Percentiles rank a stretch among this genome's conserved stretches.
These are phyloP conservation scores for Saussurea involucrata DNA, from an alignment of 129 eudicot genomes.

Conservation along the genomic window DNA sequence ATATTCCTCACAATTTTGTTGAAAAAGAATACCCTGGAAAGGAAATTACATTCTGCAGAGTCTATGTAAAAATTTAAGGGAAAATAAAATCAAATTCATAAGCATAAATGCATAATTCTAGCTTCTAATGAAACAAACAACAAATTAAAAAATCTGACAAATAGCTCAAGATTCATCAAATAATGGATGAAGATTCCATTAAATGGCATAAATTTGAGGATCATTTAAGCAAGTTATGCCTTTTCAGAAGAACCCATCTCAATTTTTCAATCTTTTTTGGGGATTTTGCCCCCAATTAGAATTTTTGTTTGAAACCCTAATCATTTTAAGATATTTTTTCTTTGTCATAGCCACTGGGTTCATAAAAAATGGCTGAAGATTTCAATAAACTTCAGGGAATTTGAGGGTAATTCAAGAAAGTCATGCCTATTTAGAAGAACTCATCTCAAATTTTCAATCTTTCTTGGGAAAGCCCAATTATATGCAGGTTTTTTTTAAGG, in stretches of 20 bases:
- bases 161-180: neutral
- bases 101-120: slow-evolving; percentile 9
- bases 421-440: neutral
- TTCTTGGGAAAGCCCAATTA: neutral
- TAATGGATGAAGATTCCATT: neutral
- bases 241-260: slow-evolving; percentile 1
- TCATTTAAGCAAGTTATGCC: neutral
- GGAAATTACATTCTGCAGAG: neutral
- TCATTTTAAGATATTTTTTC: neutral
- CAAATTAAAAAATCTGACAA: neutral
- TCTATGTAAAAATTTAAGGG: neutral
- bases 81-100: neutral
- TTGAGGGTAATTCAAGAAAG: neutral
- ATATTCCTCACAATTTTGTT: neutral
- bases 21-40: neutral
- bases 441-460: slow-evolving; percentile 1
- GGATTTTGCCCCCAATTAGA: neutral
- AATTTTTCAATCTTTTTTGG: neutral
- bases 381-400: neutral
- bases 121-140: neutral
- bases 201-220: neutral
- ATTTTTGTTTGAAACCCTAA: neutral
- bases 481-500: neutral
- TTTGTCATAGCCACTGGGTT: neutral
- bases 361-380: neutral